Conservation (phyloP, 2,329 filamentous ascomycete genomes). For the Nigrospora oryzae region DNA sequence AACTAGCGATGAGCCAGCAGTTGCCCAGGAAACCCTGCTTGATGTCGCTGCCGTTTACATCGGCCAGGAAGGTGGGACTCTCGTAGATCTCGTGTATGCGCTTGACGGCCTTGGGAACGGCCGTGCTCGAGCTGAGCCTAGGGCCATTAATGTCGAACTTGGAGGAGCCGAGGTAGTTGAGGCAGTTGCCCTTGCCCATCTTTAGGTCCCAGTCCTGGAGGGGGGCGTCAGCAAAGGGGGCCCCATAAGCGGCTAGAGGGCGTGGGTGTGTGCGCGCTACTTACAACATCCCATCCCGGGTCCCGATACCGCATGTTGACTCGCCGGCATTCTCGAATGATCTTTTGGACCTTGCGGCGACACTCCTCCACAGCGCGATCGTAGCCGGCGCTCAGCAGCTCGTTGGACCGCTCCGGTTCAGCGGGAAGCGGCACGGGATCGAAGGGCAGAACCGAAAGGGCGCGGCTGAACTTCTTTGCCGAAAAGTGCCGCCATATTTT, state of each 20-base stretch:
- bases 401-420: conserved; percentile 45
- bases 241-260: conserved; percentile 19
- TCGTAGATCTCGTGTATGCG: conserved; percentile 68
- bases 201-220: conserved; percentile 58
- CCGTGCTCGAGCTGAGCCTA: conserved; percentile 34
- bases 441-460: conserved; percentile 56
- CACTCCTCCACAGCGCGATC: conserved; percentile 58
- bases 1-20: conserved; percentile 74
- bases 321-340: conserved; percentile 57
- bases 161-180: conserved; percentile 42
- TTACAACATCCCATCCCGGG: conserved; percentile 48
- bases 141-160: conserved; percentile 42
- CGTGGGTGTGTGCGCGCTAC: conserved; percentile 22
- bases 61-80: conserved; percentile 58
- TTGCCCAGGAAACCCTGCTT: conserved; percentile 73
- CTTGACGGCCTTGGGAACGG: conserved; percentile 66
- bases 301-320: conserved; percentile 76
- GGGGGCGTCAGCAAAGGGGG: conserved; percentile 13
- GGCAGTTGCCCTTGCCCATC: conserved; percentile 48
- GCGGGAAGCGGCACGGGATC: conserved; percentile 46
- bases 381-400: conserved; percentile 51
- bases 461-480: conserved; percentile 56
- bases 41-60: conserved; percentile 63
- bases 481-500: conserved; percentile 56
- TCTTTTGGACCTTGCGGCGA: conserved; percentile 51